These are phyloP conservation scores for Rubia balearica DNA, from an alignment of 305 asterid genomes.

Conservation along the genomic window DNA sequence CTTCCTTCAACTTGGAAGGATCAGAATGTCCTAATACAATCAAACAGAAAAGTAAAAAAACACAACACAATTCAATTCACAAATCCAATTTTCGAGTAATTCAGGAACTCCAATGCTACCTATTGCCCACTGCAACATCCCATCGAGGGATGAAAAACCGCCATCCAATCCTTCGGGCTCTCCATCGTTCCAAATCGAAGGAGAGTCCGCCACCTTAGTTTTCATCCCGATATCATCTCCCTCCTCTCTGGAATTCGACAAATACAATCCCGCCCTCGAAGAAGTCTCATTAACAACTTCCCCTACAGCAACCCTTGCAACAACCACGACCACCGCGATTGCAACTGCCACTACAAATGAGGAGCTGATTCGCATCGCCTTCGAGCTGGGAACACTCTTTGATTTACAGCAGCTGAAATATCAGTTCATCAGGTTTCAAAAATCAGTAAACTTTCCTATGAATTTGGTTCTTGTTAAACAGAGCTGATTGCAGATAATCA, in stretches of 20 bases:
- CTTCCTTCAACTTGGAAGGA: slow-evolving; percentile 65
- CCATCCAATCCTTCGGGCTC: slow-evolving; percentile 44
- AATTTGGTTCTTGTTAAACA: not conserved
- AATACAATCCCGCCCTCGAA: slow-evolving; percentile 27
- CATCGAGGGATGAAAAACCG: slow-evolving; percentile 74
- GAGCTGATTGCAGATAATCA: not conserved
- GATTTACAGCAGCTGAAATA: not conserved
- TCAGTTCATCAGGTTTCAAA: not conserved
- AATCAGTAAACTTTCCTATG: not conserved
- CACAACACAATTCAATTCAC: not conserved
- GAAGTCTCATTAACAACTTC: slow-evolving; percentile 15
- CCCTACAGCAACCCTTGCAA: not conserved
- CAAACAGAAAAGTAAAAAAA: slow-evolving; percentile 6
- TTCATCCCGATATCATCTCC: slow-evolving; percentile 32
- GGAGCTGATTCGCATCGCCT: slow-evolving; percentile 8
- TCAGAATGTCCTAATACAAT: slow-evolving; percentile 59
- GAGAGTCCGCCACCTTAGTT: slow-evolving; percentile 21
- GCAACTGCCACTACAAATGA: not conserved
- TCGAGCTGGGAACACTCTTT: not conserved
- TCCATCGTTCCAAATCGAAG: slow-evolving; percentile 21
- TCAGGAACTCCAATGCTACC: slow-evolving; percentile 27
- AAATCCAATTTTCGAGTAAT: not conserved
- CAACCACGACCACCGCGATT: not conserved
- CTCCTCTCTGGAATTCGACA: slow-evolving; percentile 44
- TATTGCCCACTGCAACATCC: slow-evolving; percentile 78